A percentile compares a stretch with the other conserved stretches of the same genome.
These are phyloP conservation scores for Kalaharituber pfeilii DNA, from an alignment of 2,329 filamentous ascomycete genomes.

Conservation along the genomic window DNA sequence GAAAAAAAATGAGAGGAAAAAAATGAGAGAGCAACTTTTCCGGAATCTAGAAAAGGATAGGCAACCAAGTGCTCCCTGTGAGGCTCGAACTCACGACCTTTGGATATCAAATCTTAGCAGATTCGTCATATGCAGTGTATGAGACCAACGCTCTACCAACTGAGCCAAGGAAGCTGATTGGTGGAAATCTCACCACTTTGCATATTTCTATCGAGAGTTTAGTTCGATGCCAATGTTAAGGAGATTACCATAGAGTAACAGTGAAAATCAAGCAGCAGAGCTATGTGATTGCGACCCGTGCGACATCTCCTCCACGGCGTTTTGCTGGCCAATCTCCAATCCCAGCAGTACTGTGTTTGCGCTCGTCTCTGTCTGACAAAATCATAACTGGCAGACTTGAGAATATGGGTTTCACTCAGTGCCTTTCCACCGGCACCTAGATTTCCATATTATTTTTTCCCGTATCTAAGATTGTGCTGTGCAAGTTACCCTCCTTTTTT, in stretches of 20 bases:
- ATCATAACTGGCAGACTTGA: not conserved
- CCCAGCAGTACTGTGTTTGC: not conserved
- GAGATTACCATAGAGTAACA: not conserved
- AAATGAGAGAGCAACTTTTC: too few relatives aligned
- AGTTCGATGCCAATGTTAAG: not conserved
- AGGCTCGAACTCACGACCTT: conserved; percentile 5
- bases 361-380: too few relatives aligned
- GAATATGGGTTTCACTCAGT: not conserved
- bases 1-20: too few relatives aligned
- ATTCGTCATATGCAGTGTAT: not conserved
- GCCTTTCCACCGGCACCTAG: not conserved
- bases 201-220: not conserved
- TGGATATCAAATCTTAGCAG: not conserved
- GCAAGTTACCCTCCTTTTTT: too few relatives aligned
- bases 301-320: too few relatives aligned
- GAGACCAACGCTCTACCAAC: conserved; percentile 3
- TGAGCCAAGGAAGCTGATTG: not conserved
- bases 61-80: conserved; percentile 1
- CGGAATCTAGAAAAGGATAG: too few relatives aligned
- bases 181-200: not conserved
- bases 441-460: not conserved
- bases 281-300: too few relatives aligned
- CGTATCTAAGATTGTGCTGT: too few relatives aligned
- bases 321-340: not conserved
- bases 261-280: too few relatives aligned